These are phyloP conservation scores for Cyclotella atomus DNA, from an alignment of 108 stramenopile genomes.

Conservation along the genomic window DNA sequence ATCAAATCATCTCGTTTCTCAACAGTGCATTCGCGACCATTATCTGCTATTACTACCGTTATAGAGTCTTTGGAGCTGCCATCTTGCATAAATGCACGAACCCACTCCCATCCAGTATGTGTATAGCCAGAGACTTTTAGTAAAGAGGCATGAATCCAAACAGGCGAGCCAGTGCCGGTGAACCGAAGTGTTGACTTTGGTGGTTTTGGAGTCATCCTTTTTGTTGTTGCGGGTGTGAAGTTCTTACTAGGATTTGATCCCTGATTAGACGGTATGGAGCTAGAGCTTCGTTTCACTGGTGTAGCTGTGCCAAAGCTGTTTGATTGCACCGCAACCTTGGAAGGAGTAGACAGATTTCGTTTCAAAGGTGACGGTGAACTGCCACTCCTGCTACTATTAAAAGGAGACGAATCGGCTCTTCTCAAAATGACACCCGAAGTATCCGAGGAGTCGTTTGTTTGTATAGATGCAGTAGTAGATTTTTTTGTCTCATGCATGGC, in stretches of 20 bases:
- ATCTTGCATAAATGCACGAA: constrained; percentile 25
- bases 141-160: constrained; percentile 37
- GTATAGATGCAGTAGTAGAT: no score
- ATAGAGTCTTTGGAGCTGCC: constrained; percentile 15
- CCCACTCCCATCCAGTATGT: constrained; percentile 31
- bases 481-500: neutral
- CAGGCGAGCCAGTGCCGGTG: constrained; percentile 28
- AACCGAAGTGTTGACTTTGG: constrained; percentile 11
- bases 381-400: neutral
- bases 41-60: constrained; percentile 23
- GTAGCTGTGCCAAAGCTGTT: neutral
- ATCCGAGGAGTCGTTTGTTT: neutral
- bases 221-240: neutral
- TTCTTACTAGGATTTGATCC: neutral
- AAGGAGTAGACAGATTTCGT: neutral
- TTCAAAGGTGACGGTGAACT: neutral
- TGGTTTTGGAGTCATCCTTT: neutral
- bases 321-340: neutral
- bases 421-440: neutral
- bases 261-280: neutral
- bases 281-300: neutral
- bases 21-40: constrained; percentile 19
- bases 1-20: constrained; percentile 13
- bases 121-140: constrained; percentile 3
- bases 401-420: neutral